Base-by-base conservation (phyloP, 2,329 filamentous ascomycete genomes). In the Ascomycota sp. region DNA sequence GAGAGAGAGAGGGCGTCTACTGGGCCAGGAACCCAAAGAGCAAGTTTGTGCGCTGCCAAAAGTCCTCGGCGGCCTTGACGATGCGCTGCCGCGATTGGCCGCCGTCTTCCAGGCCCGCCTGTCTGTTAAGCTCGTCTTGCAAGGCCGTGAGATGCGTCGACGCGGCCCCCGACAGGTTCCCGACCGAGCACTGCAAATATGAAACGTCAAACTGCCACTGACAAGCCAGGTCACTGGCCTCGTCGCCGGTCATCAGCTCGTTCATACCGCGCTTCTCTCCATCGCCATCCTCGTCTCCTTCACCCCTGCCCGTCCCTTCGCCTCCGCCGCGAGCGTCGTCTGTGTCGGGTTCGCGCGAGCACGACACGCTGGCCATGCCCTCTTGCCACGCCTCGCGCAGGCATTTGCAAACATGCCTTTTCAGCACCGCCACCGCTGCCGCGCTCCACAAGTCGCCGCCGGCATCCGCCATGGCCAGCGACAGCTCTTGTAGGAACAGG, bases 361-460 rank as follows among this genome's bases (percentile, higher is more conserved):
- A 44, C 9, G 31, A 33, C 13, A 38, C 21, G 13, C 34, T 34
- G n/a, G 47, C 43, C 32, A 72, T 38, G 31, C 56, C 47, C 27
- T 52, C 47, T 7, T 44, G 43, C 66, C 66, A 71, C 7, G 47
- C 40, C 30, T 51, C 48, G n/a, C 50, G 51, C 1, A 86, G 45
- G 29, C 62, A 52, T 25, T 51, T 48, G 5, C 56, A 47, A 5
- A 82, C 43, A 27, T 57, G 47, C n/a, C 42, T 45, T 51, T 82
- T 89, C 37, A 92, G 43, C 1, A 57, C 55, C 1, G 42, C 41
- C 2, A 85, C 65, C 1, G 79, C 77, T 2, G 61, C 58, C 3
- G 69, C 63, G 31, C 75, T 83, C 85, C 85, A 95, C 3, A 94
- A 50, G 46, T 94, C 86, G 27, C 67, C 58, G 0, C 85, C 85